phyloP scores from a whole-genome alignment of 1,139 yeast genomes.

The Suhomyces panamericanus region DNA sequence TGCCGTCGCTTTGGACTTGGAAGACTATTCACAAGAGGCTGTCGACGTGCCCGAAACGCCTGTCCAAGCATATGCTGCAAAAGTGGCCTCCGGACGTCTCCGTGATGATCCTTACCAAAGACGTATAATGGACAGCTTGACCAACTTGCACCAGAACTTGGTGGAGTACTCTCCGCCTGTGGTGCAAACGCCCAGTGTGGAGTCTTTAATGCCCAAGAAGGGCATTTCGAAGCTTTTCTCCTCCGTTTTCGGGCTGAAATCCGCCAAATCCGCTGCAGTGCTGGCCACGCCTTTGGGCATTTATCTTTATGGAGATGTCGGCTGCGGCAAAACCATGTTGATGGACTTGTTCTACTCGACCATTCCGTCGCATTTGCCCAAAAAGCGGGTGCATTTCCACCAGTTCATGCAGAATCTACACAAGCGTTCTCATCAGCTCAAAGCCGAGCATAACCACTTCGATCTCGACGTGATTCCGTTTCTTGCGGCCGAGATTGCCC shows the following conservation, averaged over 20 bases:
- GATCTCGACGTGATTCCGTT: constrained; percentile 83
- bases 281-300: constrained; percentile 62
- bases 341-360: constrained; percentile 93
- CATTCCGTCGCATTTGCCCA: constrained; percentile 72
- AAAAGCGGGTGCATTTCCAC: constrained; percentile 86
- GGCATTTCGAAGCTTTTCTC: constrained; percentile 43
- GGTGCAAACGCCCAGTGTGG: constrained; percentile 50
- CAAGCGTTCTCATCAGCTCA: constrained; percentile 78
- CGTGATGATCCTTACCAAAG: constrained; percentile 70
- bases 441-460: constrained; percentile 51
- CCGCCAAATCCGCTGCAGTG: not conserved
- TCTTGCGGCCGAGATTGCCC: constrained; percentile 81
- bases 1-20: not conserved
- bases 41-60: constrained; percentile 33
- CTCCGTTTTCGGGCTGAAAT: constrained; percentile 31
- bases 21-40: not conserved
- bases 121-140: constrained; percentile 56
- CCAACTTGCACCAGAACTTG: constrained; percentile 52
- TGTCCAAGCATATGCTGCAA: constrained; percentile 57
- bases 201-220: constrained; percentile 47
- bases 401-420: constrained; percentile 96
- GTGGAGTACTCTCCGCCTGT: constrained; percentile 54
- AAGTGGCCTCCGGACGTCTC: constrained; percentile 53
- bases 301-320: constrained; percentile 94
- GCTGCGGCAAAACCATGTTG: constrained; percentile 97